phyloP scores from a whole-genome alignment of 2,329 filamentous ascomycete genomes.

The Stagonosporopsis cucurbitacearum region DNA sequence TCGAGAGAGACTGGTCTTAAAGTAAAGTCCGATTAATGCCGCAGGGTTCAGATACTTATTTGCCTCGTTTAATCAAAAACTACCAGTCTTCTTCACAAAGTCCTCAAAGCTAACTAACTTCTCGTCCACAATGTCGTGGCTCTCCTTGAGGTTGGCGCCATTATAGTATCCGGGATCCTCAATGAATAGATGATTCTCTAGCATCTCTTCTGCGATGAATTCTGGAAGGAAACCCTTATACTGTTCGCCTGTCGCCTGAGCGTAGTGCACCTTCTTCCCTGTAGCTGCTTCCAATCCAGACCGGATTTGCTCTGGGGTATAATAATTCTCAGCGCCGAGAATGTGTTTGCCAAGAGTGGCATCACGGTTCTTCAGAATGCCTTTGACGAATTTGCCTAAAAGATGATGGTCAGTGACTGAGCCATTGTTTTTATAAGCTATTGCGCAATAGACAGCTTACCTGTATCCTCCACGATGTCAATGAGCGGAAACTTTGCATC shows the following conservation, averaged over 20 bases:
- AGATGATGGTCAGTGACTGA: neutral
- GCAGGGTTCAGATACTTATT: too few relatives aligned
- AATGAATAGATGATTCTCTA: constrained; percentile 62
- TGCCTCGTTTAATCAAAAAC: neutral
- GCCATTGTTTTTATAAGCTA: neutral
- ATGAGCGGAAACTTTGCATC: constrained; percentile 50
- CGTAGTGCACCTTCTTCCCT: constrained; percentile 19
- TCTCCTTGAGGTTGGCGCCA: constrained; percentile 52
- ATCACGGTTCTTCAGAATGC: constrained; percentile 19
- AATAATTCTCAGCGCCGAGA: constrained; percentile 48
- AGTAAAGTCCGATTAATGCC: too few relatives aligned
- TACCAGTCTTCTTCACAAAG: constrained; percentile 9
- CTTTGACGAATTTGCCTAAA: constrained; percentile 40
- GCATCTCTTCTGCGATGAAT: constrained; percentile 56
- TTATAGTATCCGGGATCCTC: constrained; percentile 62
- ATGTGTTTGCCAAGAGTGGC: constrained; percentile 52
- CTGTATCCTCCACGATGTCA: constrained; percentile 53
- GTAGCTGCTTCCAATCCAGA: constrained; percentile 47
- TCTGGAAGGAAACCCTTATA: constrained; percentile 53
- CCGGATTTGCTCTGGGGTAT: constrained; percentile 32
- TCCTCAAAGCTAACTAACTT: constrained; percentile 9
- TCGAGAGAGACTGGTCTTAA: too few relatives aligned
- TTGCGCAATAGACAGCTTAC: constrained; percentile 31
- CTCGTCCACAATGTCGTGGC: constrained; percentile 26
- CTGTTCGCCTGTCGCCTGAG: constrained; percentile 32